phyloP scores from a whole-genome alignment of 2,329 filamentous ascomycete genomes.

The Periconia sp. region DNA sequence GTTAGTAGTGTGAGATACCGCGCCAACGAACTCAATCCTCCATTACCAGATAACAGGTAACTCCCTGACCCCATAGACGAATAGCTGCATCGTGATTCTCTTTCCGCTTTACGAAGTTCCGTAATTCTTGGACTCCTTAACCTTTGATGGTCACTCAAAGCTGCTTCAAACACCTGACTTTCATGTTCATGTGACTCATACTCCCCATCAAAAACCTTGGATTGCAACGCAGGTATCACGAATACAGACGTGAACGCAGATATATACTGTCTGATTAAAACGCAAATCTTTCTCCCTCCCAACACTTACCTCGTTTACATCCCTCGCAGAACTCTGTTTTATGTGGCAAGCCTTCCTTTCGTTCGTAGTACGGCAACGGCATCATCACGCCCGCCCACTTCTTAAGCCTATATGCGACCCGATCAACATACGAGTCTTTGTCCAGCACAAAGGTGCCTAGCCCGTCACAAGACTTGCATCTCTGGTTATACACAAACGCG shows the following conservation, averaged over 20 bases:
- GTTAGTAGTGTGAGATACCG: no score
- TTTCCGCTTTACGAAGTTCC: no score
- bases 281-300: not conserved
- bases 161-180: no score
- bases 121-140: no score
- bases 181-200: no score
- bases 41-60: no score
- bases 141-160: no score
- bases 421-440: conserved; percentile 46
- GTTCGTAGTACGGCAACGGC: no score
- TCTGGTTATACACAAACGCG: conserved; percentile 49
- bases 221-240: not conserved
- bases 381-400: conserved; percentile 42
- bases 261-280: not conserved
- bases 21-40: no score
- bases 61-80: no score
- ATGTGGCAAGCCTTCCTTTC: not conserved
- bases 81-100: no score
- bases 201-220: no score
- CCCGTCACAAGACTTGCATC: conserved; percentile 41
- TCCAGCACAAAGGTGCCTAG: conserved; percentile 40
- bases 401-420: conserved; percentile 49
- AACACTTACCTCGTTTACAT: not conserved
- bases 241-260: not conserved
- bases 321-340: not conserved